Evolutionary conservation across 2,329 filamentous ascomycete species (phyloP), one percentile per base, ranked within the genome.

Genomic region (Epichloe gansuensis): DNA sequence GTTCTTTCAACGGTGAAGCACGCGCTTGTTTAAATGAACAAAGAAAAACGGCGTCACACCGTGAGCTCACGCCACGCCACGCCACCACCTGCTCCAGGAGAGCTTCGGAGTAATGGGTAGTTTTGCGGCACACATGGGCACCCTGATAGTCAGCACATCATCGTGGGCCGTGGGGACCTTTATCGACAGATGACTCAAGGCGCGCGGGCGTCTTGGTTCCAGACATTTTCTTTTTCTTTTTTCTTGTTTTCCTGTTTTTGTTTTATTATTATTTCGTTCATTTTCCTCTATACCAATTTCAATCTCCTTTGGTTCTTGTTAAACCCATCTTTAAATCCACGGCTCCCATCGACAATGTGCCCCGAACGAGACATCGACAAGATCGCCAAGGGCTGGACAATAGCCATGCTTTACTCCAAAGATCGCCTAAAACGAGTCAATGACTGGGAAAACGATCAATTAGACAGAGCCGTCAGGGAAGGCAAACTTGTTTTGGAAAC

Each of bases 401-500:
- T 66, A n/a, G 69, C 68, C 38, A 68, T 65, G 67, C 43, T 52
- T 3, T 69, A 62, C 49, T 70, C 69, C 17, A 63, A 65, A 34
- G 61, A 67, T 45, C 60, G 68, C 11, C 52, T 71, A 9, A 58
- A 62, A 45, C 59, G 61, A n/a, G 59, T 70, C 15, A 58, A 65
- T 45, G 58, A 61, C 25, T 60, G 67, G 48, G 58, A 65, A n/a
- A 60, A 61, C n/a, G 60, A 64, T 17, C 60, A 69, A 55, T 58
- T 70, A 25, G 61, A 65, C 31, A 57, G 58, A 15, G 67, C 66
- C 0, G 57, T 61, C 45, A 58, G 62, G 8, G 63, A 67, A 31
- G 68, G 68, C 4, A 59, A 57, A 9, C 53, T 71, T 23, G 62
- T 70, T 12, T 58, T 71, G 37, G 69, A 71, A 59, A 71, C 68